A percentile compares a stretch with the other conserved stretches of the same genome.
Evolutionary conservation across 192 early-diverging fungal genomes (phyloP).

Genomic region (Phlyctochytrium arcticum): DNA sequence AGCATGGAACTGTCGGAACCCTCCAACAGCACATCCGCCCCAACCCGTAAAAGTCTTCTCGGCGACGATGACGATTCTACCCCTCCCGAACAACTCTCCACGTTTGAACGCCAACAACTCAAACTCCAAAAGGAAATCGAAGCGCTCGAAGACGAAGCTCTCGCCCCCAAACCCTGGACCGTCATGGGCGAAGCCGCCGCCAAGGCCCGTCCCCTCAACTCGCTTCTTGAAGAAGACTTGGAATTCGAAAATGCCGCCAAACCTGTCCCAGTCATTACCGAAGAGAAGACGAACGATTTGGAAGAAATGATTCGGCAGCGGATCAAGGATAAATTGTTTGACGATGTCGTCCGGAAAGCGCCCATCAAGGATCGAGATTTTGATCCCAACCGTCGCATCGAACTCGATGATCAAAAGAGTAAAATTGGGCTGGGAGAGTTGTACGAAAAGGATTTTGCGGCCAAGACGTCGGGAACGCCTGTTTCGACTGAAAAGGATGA

Average conservation of each 20-base stretch:
- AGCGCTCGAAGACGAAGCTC: conserved; percentile 80
- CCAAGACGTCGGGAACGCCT: conserved; percentile 33
- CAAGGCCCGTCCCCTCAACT: conserved; percentile 83
- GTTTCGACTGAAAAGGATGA: conserved; percentile 69
- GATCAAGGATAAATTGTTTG: conserved; percentile 83
- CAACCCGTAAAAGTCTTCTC: conserved; percentile 54
- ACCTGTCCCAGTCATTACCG: conserved; percentile 92
- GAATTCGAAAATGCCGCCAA: conserved; percentile 88
- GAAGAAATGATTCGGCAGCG: conserved; percentile 93
- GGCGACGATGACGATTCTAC: conserved; percentile 43
- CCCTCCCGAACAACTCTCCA: conserved; percentile 44
- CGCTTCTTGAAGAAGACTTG: conserved; percentile 88
- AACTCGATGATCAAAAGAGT: conserved; percentile 81
- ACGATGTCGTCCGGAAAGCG: conserved; percentile 88
- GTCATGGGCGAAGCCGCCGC: conserved; percentile 80
- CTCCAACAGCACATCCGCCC: background rate
- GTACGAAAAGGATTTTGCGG: conserved; percentile 87
- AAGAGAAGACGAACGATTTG: conserved; percentile 78
- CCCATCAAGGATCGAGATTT: conserved; percentile 59
- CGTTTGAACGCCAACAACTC: conserved; percentile 77
- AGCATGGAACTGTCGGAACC: too few relatives aligned
- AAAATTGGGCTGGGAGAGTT: conserved; percentile 85
- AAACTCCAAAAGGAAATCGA: conserved; percentile 68
- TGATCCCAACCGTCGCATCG: conserved; percentile 63
- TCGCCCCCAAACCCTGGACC: conserved; percentile 84